Base-by-base conservation (phyloP, 2,329 filamentous ascomycete genomes). In the Talaromyces sp. region DNA sequence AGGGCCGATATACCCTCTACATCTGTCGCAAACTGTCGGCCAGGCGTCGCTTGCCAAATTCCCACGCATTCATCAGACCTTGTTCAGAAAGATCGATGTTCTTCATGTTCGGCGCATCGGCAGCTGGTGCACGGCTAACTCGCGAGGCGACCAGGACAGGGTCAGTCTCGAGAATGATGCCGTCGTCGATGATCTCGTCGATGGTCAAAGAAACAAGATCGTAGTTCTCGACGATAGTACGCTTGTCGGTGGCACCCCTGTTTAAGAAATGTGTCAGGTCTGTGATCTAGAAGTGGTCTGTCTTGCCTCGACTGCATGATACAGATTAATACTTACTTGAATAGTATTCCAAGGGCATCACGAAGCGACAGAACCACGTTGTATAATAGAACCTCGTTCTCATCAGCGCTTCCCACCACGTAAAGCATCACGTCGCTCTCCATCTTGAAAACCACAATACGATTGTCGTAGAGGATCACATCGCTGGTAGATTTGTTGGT, bases 181-280 rank as follows among this genome's bases (percentile, higher is more conserved):
- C 94, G 69, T 96, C 91, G 75, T 96, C 91, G 49, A 95, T 85
- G 57, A 95, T 93, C 75, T 99, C 94, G 74, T 99, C 94, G 60
- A 99, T 90, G 40, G 92, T 90, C 49, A 99, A 85, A 13, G 91
- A 89, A 57, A 97, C 90, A 19, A 97, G 84, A 75, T 97, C 94
- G 80, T 97, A 99, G 83, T 97, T 97, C 77, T 99, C 94, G 69
- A 97, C 88, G 62, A 97, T 91, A 52, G 94, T 97, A 63, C 94
- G 88, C 83, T 97, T 97, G 80, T 99, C 94, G 46, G 95, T 92
- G 30, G 91, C 91, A 82, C 95, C 93, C 76, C 91, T 96, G 62
- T 39, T 51, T 36, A 39, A 24, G 56, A 36, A 30, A 30, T 44
- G 22, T 49, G 63, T 67, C 60, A 65, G 58, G 40, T 20, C 32